A percentile compares a stretch with the other conserved stretches of the same genome.
Conservation (phyloP, 2,329 filamentous ascomycete genomes). For the Apiospora rasikravindrae region DNA sequence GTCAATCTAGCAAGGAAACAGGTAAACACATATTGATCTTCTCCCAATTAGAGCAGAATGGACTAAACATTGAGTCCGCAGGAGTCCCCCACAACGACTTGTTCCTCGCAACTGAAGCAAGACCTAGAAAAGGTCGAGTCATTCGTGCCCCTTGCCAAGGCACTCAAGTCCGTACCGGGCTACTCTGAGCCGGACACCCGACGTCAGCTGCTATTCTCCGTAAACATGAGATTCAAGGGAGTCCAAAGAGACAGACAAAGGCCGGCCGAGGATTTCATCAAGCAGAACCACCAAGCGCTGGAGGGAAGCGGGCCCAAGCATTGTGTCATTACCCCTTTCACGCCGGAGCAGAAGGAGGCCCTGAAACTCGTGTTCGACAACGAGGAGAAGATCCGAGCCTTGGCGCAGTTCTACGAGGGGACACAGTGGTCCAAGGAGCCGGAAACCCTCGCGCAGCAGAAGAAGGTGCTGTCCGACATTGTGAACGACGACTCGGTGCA, state of each 20-base stretch:
- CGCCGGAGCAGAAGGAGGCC: not conserved
- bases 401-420: not conserved
- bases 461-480: not conserved
- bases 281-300: not conserved
- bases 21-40: not conserved
- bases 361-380: not conserved
- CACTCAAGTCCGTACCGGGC: too few species aligned
- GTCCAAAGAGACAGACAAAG: not conserved
- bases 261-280: not conserved
- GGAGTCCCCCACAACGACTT: not conserved
- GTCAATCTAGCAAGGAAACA: not conserved
- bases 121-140: not conserved
- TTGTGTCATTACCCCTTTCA: too few species aligned
- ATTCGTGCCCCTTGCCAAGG: not conserved
- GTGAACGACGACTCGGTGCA: not conserved
- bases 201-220: too few species aligned
- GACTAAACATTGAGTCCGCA: not conserved
- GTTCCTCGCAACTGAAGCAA: not conserved
- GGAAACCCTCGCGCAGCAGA: not conserved
- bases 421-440: not conserved
- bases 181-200: too few species aligned
- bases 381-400: not conserved
- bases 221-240: not conserved
- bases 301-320: not conserved
- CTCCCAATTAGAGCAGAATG: not conserved